Evolutionary conservation across 148 eudicot species (phyloP), one percentile per base, ranked within the genome.

Genomic region (Amaranthus hypochondriacus): DNA sequence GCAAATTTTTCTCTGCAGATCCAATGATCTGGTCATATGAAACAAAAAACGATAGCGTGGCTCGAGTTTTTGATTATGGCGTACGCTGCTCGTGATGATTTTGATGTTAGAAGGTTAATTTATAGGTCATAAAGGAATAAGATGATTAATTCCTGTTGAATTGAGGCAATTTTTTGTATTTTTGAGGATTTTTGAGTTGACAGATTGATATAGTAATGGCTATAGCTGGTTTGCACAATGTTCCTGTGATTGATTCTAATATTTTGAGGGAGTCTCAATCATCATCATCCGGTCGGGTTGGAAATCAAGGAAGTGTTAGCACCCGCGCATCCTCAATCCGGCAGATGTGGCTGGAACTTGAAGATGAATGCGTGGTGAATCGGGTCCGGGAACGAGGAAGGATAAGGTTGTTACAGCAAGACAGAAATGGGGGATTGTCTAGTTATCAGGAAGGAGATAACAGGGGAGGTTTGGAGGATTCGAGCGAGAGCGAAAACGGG

Each of bases 311-410:
- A 54, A 73, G 82, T 85, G 72, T 83, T 6, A 78, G 85, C 80
- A 85, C 87, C 81, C 83, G 83, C 71, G 80, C 95, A 69, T 87
- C 90, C 77, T 84, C 89, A 15, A 76, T 91, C 72, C 77, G 87
- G 70, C 90, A 87, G 81, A 91, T 93, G 91, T 88, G 97, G 97
- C 83, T 87, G 66, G 91, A 91, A 70, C 83, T 91, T 46, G 98
- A 94, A 82, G 87, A 83, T 79, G 97, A 93, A 72, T 84, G 87
- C 58, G 76, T 75, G 56, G 74, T 85, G 75, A 77, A 70, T 75
- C 84, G 76, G 67, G 62, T 87, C 42, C 77, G 76, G 57, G 75
- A 46, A 69, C 70, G 82, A 61, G 73, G 58, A 12, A 79, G 84
- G 71, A 75, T 67, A 48, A 75, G 86, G 66, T 56, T 75, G 54